Conservation (phyloP, 108 stramenopile species). For the Chaetoceros tenuissimus region DNA sequence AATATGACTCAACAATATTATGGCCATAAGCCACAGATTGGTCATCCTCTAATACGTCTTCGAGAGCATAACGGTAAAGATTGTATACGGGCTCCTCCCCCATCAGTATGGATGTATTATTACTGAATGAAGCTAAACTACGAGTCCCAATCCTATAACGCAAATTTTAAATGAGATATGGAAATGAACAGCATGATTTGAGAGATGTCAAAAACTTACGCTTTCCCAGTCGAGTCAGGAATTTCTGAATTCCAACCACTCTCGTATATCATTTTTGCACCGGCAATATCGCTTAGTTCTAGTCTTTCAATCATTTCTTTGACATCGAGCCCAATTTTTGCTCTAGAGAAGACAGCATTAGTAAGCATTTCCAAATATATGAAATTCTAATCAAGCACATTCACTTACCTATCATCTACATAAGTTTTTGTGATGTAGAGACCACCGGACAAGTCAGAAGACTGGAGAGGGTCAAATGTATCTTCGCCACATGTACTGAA, state of each 20-base stretch:
- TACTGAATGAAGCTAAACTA: constrained; percentile 45
- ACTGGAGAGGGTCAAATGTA: no score
- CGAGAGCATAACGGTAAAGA: constrained; percentile 46
- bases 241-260: constrained; percentile 61
- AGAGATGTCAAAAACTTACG: no score
- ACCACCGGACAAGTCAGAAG: no score
- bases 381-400: not conserved
- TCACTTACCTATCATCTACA: constrained; percentile 36
- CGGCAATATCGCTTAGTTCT: constrained; percentile 20
- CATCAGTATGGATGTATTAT: constrained; percentile 38
- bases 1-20: constrained; percentile 40
- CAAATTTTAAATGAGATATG: no score
- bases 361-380: no score
- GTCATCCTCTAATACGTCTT: constrained; percentile 40
- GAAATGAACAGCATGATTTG: no score
- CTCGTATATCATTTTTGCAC: constrained; percentile 45
- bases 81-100: constrained; percentile 55
- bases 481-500: no score
- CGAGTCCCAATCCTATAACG: constrained; percentile 33
- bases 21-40: constrained; percentile 62
- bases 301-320: constrained; percentile 50
- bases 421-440: constrained; percentile 70
- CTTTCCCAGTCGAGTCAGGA: constrained; percentile 48
- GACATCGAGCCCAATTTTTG: constrained; percentile 61
- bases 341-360: constrained; percentile 2